Conservation (phyloP, 108 stramenopile genomes). For the Fistulifera pelliculosa region DNA sequence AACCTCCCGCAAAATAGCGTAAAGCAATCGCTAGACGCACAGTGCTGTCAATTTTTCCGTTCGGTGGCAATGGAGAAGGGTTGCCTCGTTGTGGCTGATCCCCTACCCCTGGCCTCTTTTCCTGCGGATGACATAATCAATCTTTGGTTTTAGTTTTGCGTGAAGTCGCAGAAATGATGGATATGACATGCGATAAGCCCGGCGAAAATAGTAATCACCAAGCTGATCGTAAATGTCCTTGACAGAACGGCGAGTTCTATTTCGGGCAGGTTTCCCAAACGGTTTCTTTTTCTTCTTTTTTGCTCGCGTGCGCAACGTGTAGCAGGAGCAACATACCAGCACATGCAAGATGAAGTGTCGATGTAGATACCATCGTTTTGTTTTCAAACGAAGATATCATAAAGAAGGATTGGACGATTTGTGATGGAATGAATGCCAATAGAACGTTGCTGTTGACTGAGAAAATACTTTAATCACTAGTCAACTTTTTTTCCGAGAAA, state of each 20-base stretch:
- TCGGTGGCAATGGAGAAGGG: constrained; percentile 1
- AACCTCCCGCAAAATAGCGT: constrained; percentile 19
- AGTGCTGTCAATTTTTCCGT: constrained; percentile 9
- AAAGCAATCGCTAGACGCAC: constrained; percentile 9
- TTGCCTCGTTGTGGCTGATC: background rate
- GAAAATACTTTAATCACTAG: too few species aligned
- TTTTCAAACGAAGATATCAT: too few species aligned
- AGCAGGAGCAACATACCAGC: background rate
- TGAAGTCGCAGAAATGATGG: constrained; percentile 4
- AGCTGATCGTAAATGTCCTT: constrained; percentile 4
- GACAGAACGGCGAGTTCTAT: background rate
- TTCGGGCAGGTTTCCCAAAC: too few species aligned
- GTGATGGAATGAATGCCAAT: too few species aligned
- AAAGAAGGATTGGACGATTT: too few species aligned
- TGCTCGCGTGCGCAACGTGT: too few species aligned
- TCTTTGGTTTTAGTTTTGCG: background rate
- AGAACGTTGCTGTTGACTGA: too few species aligned
- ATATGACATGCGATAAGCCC: constrained; percentile 12
- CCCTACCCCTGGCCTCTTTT: too few species aligned
- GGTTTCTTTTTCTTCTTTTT: too few species aligned
- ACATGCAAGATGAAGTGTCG: background rate
- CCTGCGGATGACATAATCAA: background rate
- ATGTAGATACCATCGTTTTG: background rate
- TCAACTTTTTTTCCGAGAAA: too few species aligned
- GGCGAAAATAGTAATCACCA: constrained; percentile 11